Evolutionary conservation across 768 basidiomycete genomes (phyloP).

Genomic region (Mycena galericulata): DNA sequence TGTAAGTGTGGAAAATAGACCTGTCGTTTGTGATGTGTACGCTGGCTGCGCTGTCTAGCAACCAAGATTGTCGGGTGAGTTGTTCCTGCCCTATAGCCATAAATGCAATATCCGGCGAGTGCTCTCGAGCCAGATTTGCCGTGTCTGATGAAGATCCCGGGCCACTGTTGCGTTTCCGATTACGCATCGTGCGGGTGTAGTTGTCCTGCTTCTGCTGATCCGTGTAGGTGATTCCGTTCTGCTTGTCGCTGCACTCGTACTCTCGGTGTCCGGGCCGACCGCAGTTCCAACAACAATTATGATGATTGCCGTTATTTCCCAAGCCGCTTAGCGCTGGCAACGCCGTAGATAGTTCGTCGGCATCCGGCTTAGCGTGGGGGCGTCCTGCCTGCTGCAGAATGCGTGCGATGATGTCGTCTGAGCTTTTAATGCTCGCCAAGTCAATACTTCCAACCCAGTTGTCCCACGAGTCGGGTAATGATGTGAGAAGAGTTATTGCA

Average conservation of each 20-base stretch:
- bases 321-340: not conserved
- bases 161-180: not conserved
- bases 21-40: slow-evolving; percentile 14
- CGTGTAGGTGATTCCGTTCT: slow-evolving; percentile 6
- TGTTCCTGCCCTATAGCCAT: not conserved
- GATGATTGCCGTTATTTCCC: not conserved
- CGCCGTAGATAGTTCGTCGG: not conserved
- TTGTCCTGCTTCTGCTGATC: slow-evolving; percentile 2
- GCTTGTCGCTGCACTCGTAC: slow-evolving; percentile 14
- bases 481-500: slow-evolving; percentile 43
- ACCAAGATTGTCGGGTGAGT: slow-evolving; percentile 6
- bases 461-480: too few relatives aligned
- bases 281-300: slow-evolving; percentile 5
- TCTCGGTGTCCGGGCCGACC: slow-evolving; percentile 3
- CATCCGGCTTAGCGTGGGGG: slow-evolving; percentile 10
- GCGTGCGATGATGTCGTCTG: slow-evolving; percentile 39
- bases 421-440: too few relatives aligned
- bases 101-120: not conserved
- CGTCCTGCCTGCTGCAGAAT: slow-evolving; percentile 38
- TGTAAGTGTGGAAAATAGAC: slow-evolving; percentile 5
- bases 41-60: slow-evolving; percentile 14
- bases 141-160: not conserved
- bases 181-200: not conserved
- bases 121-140: slow-evolving; percentile 5
- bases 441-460: too few relatives aligned